Conservation (phyloP, 1,139 yeast genomes). For the Magnusiomyces fungicola region DNA sequence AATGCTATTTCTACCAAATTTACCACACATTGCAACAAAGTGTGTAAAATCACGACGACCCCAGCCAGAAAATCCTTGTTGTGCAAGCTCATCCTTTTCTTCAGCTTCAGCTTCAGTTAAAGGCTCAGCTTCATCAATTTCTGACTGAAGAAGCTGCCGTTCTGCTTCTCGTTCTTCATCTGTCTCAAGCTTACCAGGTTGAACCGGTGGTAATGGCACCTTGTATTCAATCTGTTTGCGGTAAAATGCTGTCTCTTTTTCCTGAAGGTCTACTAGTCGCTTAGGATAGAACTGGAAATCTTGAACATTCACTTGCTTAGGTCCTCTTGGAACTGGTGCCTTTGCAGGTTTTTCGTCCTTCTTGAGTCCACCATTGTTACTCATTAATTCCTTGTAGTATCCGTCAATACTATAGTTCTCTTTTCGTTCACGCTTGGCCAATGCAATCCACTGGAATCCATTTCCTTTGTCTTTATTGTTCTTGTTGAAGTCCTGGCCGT, state of each 20-base stretch:
- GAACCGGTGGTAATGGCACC: slow-evolving; percentile 47
- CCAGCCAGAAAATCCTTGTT: slow-evolving; percentile 73
- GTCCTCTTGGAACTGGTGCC: slow-evolving; percentile 51
- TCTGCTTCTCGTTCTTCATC: slow-evolving; percentile 48
- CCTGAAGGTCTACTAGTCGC: slow-evolving; percentile 56
- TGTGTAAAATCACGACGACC: slow-evolving; percentile 82
- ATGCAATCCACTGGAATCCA: slow-evolving; percentile 62
- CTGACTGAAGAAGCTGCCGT: slow-evolving; percentile 56
- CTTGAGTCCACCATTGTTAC: slow-evolving; percentile 23
- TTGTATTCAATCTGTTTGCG: slow-evolving; percentile 68
- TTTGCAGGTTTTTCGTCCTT: slow-evolving; percentile 34
- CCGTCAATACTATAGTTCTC: slow-evolving; percentile 85
- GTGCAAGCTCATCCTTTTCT: slow-evolving; percentile 53
- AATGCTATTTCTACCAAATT: slow-evolving; percentile 61
- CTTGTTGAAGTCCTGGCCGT: slow-evolving; percentile 85
- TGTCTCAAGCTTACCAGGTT: slow-evolving; percentile 35
- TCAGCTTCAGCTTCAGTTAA: slow-evolving; percentile 68
- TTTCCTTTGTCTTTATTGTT: slow-evolving; percentile 28
- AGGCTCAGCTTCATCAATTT: slow-evolving; percentile 63
- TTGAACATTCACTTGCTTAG: slow-evolving; percentile 62
- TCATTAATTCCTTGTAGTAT: slow-evolving; percentile 72
- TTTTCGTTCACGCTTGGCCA: slow-evolving; percentile 82
- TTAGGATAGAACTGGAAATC: slow-evolving; percentile 87
- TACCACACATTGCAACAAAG: slow-evolving; percentile 74
- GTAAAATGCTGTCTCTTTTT: slow-evolving; percentile 69